Evolutionary conservation across 495 filamentous ascomycete species (phyloP), one percentile per base, ranked within the genome.

Genomic region (Trichoderma virens): DNA sequence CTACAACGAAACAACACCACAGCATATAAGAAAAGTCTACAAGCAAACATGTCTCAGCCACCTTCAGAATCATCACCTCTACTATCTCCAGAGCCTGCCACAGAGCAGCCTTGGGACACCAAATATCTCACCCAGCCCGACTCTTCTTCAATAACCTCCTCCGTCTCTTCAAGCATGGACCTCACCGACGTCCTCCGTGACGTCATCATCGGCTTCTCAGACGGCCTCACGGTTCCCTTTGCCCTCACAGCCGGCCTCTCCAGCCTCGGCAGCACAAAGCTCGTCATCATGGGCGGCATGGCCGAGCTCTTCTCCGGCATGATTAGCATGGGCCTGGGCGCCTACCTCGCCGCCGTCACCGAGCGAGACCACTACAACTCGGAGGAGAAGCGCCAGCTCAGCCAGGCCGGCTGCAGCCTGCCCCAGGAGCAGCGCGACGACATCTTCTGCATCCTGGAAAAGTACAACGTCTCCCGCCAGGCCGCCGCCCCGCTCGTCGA

Each of bases 321-420:
- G 27, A 85, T 89, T 45, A 84, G 80, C 5, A 89, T 89, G 86
- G 86, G 86, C 0, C 73, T 89, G 0, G 86, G 86, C 35, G 86
- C 82, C 5, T 89, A 82, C 64, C 69, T 85, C 6, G 79, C 78
- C 9, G 76, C 82, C 14, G 71, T 74, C 13, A 84, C 77, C 3
- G 82, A 85, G 28, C 61, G 70, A 38, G 72, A 79, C 35, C 77
- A 78, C 67, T 83, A 81, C 69, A 69, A 73, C 34, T 69, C 73
- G 27, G 82, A 83, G 66, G 70, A 79, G 65, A 64, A 62, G n/a
- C 71, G 79, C 20, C 80, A 82, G 70, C 41, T 62, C 5, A 54
- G 66, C 16, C 79, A 83, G 62, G 78, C 84, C 9, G 65, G 66
- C 14, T 34, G 35, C 59, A 70, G 71, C 27, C 66, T 67, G 34